Conservation (phyloP, 306 rosid genomes). For the Arachis hypogaea region DNA sequence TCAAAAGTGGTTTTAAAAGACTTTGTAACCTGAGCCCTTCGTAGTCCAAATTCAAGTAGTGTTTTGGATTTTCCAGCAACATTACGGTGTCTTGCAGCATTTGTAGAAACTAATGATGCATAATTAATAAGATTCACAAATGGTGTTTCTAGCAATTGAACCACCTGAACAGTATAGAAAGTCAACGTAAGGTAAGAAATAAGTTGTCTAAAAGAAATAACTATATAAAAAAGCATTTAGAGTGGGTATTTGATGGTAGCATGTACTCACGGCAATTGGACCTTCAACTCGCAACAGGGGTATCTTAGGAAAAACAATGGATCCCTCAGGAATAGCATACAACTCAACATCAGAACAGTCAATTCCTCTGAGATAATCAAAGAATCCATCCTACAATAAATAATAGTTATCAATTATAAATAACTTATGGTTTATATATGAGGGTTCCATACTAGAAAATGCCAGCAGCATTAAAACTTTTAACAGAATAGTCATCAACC, state of each 20-base stretch:
- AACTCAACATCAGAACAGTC: constrained; percentile 95
- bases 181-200: constrained; percentile 28
- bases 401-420: constrained; percentile 15
- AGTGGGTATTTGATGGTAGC: constrained; percentile 23
- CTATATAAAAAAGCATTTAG: background rate
- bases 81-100: constrained; percentile 98
- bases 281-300: constrained; percentile 96
- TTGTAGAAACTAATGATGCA: constrained; percentile 92
- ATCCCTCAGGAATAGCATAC: constrained; percentile 80
- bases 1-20: constrained; percentile 30
- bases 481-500: constrained; percentile 36
- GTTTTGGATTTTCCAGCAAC: constrained; percentile 96
- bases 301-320: constrained; percentile 93
- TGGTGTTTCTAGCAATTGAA: constrained; percentile 96
- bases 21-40: constrained; percentile 77
- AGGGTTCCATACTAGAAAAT: constrained; percentile 15
- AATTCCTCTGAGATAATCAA: constrained; percentile 82
- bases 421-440: constrained; percentile 28
- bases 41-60: constrained; percentile 94
- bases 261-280: constrained; percentile 87
- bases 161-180: constrained; percentile 61
- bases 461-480: constrained; percentile 25
- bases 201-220: constrained; percentile 14
- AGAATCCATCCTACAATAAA: constrained; percentile 79
- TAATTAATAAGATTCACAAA: constrained; percentile 85